Percentiles rank a stretch among this genome's conserved stretches.
phyloP scores from a whole-genome alignment of 78 protist species.

The Creolimax fragrantissima region DNA sequence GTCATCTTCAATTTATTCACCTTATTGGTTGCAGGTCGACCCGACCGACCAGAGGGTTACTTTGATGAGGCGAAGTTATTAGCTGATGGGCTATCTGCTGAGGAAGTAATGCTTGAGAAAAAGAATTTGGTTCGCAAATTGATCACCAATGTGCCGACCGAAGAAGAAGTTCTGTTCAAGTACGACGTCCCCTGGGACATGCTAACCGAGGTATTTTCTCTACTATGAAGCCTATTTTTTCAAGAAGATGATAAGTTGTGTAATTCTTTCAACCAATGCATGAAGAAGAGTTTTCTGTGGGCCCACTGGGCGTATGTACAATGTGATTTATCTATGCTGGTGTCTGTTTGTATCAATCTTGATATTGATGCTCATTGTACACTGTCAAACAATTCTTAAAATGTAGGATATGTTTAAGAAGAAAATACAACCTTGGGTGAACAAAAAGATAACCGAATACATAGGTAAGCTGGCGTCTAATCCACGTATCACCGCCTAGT shows the following conservation, averaged over 20 bases:
- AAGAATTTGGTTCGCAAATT: background rate
- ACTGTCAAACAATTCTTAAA: too few species aligned
- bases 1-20: too few species aligned
- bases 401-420: background rate
- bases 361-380: too few species aligned
- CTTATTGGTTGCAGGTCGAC: too few species aligned
- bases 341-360: too few species aligned
- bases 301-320: too few species aligned
- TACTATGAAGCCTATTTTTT: too few species aligned
- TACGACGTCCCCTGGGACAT: background rate
- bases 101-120: background rate
- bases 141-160: background rate
- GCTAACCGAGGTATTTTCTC: background rate
- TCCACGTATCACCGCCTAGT: too few species aligned
- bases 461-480: background rate
- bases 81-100: background rate
- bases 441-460: background rate
- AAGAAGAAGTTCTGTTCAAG: background rate
- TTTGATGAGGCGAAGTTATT: background rate
- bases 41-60: background rate
- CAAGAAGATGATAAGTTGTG: too few species aligned
- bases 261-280: too few species aligned
- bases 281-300: too few species aligned
- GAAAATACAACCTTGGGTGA: background rate
- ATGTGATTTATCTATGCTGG: too few species aligned